Evolutionary conservation across 2,329 filamentous ascomycete species (phyloP), one percentile per base, ranked within the genome.

Genomic region (Colletotrichum orchidophilum): DNA sequence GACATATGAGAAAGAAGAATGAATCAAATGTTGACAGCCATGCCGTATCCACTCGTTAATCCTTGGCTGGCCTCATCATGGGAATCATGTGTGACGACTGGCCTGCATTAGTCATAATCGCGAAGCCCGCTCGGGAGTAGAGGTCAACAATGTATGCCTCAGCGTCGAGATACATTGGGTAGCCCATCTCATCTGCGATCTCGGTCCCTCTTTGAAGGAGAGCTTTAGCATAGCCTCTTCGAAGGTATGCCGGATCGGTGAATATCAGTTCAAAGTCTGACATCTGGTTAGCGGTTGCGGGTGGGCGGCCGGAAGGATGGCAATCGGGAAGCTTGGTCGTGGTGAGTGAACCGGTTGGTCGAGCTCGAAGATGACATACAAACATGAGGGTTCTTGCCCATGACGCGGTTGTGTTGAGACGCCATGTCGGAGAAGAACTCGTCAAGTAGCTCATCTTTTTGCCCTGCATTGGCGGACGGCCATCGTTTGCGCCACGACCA

Each of bases 191-290:
- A 35, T 76, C 74, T 3, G 74, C 73, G 5, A 72, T 33, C 2
- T 31, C 33, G 9, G 57, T 60, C 5, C 50, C 71, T 12, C 35
- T 50, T 15, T 39, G 53, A 7, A 75, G 33, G 6, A 75, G 62
- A 11, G 74, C 66, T n/a, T 54, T 55, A 5, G 65, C 74, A 29
- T 71, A 52, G 7, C 75, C 75, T 11, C 54, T 63, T 1, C 73
- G 39, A 4, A 70, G 73, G 7, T 72, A 67, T 4, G 70, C 59
- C 18, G 74, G 70, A 49, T 74, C 72, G 11, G 73, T 71, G 62
- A 74, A 66, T 26, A 75, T 58, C 11, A 75, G 35, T 31, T 75
- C 73, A 21, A 75, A 57, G 39, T 74, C 74, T 74, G 27, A 9
- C 18, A 6, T 18, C 26, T n/a, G 12, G n/a, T 61, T 24, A 46